phyloP scores from a whole-genome alignment of 2,329 filamentous ascomycete species.

The Aspergillus sp. region DNA sequence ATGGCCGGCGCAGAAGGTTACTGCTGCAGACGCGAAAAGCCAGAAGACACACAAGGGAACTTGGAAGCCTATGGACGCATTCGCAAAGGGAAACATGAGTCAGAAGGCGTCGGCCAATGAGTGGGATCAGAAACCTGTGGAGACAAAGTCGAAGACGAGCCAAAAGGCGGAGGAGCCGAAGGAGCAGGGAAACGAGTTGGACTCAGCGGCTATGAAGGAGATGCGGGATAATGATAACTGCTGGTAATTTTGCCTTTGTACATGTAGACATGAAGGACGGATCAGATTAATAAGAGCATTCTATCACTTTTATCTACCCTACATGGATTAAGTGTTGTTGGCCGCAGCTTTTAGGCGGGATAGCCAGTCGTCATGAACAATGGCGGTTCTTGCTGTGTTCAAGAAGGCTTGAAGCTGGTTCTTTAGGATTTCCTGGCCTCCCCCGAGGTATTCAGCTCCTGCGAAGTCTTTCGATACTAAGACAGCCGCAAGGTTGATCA shows the following conservation, averaged over 20 bases:
- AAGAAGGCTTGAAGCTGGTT: conserved; percentile 25
- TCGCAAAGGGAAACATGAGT: no score
- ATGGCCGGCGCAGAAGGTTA: no score
- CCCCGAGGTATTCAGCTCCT: conserved; percentile 14
- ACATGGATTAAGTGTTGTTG: conserved; percentile 16
- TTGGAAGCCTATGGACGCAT: no score
- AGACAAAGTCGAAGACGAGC: not conserved
- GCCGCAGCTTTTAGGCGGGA: conserved; percentile 25
- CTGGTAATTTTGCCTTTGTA: no score
- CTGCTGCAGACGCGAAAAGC: no score
- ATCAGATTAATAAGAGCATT: not conserved
- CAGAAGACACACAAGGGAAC: no score
- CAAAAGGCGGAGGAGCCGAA: not conserved
- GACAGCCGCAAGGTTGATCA: conserved; percentile 37
- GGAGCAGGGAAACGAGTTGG: not conserved
- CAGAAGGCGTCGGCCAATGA: not conserved
- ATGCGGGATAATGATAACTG: not conserved
- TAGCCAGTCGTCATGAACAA: conserved; percentile 34
- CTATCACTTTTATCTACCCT: not conserved
- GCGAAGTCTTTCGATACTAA: conserved; percentile 24
- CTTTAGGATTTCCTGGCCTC: conserved; percentile 15
- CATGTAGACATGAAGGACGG: no score
- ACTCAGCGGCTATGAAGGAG: not conserved
- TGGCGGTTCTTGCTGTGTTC: conserved; percentile 18
- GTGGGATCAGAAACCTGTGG: not conserved